Evolutionary conservation across 345 rosid species (phyloP).

Genomic region (Turritis glabra): DNA sequence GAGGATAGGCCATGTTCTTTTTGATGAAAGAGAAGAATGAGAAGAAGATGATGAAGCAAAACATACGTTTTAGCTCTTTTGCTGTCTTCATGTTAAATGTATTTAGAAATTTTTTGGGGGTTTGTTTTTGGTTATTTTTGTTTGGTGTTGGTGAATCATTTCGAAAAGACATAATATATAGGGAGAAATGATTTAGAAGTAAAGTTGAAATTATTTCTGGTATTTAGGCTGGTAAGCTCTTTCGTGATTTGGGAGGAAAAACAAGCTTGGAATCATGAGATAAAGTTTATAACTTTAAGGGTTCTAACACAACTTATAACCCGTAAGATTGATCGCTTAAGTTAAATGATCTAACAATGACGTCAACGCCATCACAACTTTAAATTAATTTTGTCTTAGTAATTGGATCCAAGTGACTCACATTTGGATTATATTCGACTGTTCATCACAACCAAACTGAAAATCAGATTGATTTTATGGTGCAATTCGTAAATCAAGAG

Average conservation of each 20-base stretch:
- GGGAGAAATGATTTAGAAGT: not conserved
- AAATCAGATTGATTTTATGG: not conserved
- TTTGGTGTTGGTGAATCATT: constrained; percentile 28
- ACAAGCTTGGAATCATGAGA: not conserved
- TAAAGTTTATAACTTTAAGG: not conserved
- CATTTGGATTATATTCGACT: not conserved
- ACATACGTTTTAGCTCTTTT: constrained; percentile 11
- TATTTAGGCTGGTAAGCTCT: not conserved
- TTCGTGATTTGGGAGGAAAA: not conserved
- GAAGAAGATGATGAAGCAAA: constrained; percentile 4
- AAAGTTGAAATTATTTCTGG: not conserved
- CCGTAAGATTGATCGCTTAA: not conserved
- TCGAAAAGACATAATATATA: constrained; percentile 4
- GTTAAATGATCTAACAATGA: not conserved
- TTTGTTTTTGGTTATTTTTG: not conserved
- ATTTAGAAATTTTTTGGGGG: not conserved
- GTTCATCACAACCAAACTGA: not conserved
- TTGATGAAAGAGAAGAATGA: constrained; percentile 8
- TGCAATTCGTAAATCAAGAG: not conserved
- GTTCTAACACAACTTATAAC: not conserved
- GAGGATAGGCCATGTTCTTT: constrained; percentile 39
- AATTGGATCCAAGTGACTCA: not conserved
- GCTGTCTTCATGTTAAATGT: constrained; percentile 23
- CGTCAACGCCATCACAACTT: not conserved
- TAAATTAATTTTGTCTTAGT: not conserved